Conservation (phyloP, 2,329 filamentous ascomycete genomes). For the Microdochium nivale region DNA sequence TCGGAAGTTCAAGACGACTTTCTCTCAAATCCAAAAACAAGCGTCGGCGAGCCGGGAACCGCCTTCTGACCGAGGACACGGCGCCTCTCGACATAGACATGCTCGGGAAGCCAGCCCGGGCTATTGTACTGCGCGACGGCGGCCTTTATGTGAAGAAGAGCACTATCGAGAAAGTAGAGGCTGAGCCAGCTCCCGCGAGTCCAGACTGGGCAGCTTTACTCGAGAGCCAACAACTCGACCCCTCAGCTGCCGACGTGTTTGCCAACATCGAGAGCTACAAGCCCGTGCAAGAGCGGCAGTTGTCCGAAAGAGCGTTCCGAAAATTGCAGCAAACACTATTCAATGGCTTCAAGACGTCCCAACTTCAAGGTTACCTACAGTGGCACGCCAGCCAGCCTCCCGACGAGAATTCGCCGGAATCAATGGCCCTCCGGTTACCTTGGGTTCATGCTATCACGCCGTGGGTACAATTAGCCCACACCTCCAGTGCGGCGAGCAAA, state of each 20-base stretch:
- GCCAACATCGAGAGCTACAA: constrained; percentile 37
- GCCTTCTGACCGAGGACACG: constrained; percentile 13
- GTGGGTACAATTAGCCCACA: constrained; percentile 29
- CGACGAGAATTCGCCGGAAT: neutral
- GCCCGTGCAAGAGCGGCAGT: constrained; percentile 27
- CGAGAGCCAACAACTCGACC: constrained; percentile 14
- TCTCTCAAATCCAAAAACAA: constrained; percentile 4
- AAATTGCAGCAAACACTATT: constrained; percentile 27
- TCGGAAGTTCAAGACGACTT: neutral
- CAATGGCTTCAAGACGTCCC: constrained; percentile 35
- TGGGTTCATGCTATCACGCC: constrained; percentile 33
- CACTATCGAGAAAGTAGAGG: neutral
- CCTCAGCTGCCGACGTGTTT: constrained; percentile 25
- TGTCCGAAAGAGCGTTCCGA: constrained; percentile 31
- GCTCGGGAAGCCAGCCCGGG: constrained; percentile 30
- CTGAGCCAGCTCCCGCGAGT: constrained; percentile 9
- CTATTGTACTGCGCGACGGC: constrained; percentile 37
- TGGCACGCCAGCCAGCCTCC: constrained; percentile 2
- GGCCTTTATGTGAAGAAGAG: constrained; percentile 8
- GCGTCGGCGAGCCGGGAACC: constrained; percentile 12
- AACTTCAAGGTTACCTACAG: constrained; percentile 34
- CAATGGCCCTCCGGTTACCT: constrained; percentile 1
- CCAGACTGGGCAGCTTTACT: constrained; percentile 24
- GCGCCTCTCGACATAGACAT: constrained; percentile 19
- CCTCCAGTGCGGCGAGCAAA: neutral